Conservation (phyloP, 345 rosid genomes). For the Aethionema arabicum region DNA sequence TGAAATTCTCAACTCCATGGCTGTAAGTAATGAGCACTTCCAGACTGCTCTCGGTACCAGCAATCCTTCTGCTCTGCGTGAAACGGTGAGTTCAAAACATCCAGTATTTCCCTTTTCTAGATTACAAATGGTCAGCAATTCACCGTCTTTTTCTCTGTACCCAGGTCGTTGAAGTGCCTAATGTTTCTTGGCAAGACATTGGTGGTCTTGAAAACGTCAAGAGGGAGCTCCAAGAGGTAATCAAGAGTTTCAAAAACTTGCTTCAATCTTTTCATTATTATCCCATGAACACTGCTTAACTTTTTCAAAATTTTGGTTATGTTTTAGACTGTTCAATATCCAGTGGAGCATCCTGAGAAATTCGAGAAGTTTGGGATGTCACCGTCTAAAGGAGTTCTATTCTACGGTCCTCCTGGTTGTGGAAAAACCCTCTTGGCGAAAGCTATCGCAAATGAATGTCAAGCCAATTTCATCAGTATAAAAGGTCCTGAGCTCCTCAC, state of each 20-base stretch:
- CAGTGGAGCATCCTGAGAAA: constrained; percentile 84
- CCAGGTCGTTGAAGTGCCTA: constrained; percentile 73
- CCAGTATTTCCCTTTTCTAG: not conserved
- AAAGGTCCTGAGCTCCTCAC: constrained; percentile 76
- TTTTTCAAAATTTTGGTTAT: not conserved
- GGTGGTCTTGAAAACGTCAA: constrained; percentile 76
- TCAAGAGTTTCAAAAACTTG: not conserved
- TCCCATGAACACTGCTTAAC: constrained; percentile 2
- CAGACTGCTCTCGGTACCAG: constrained; percentile 67
- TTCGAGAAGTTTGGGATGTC: constrained; percentile 80
- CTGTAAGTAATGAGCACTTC: constrained; percentile 66
- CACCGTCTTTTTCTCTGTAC: not conserved
- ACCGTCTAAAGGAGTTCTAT: constrained; percentile 73
- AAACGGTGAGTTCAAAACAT: constrained; percentile 48
- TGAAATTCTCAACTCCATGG: constrained; percentile 67
- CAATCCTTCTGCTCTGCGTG: constrained; percentile 75
- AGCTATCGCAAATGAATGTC: constrained; percentile 71
- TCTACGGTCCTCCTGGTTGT: constrained; percentile 76
- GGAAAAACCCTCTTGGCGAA: constrained; percentile 69
- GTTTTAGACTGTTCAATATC: constrained; percentile 67
- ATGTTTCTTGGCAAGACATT: constrained; percentile 68
- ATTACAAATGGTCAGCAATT: not conserved
- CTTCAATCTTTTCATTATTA: not conserved
- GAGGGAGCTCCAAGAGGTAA: constrained; percentile 75
- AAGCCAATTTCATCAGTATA: constrained; percentile 70